Conservation (phyloP, 495 filamentous ascomycete genomes). For the Talaromyces trachyspermus region DNA sequence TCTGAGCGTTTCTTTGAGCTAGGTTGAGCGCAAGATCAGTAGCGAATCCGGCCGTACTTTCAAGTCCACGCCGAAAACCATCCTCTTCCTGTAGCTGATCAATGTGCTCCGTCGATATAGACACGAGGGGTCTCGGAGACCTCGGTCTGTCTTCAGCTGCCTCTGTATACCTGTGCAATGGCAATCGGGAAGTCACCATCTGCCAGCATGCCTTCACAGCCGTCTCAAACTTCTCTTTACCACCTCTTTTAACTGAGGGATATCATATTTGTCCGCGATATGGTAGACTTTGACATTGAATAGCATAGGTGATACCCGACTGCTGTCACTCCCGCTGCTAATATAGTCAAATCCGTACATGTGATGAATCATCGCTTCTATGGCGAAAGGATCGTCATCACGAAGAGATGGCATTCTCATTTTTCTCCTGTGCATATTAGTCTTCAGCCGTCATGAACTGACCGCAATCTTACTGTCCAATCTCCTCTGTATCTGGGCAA, state of each 20-base stretch:
- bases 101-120: too few relatives aligned
- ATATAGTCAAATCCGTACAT: conserved; percentile 21
- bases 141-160: conserved; percentile 20
- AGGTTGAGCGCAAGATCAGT: too few relatives aligned
- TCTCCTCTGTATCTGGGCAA: too few relatives aligned
- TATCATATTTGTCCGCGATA: conserved; percentile 33
- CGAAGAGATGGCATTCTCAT: too few relatives aligned
- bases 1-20: too few relatives aligned
- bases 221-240: conserved; percentile 22
- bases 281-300: conserved; percentile 31
- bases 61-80: too few relatives aligned
- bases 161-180: conserved; percentile 24
- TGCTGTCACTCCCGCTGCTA: conserved; percentile 13
- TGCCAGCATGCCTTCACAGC: conserved; percentile 14
- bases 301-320: conserved; percentile 12
- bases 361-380: conserved; percentile 27
- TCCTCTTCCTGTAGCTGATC: too few relatives aligned
- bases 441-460: too few relatives aligned
- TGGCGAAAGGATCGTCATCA: conserved; percentile 22
- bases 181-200: conserved; percentile 20
- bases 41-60: too few relatives aligned
- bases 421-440: too few relatives aligned
- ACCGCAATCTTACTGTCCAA: too few relatives aligned
- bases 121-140: conserved; percentile 28
- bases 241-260: conserved; percentile 23